These are phyloP conservation scores for Coemansia brasiliensis DNA, from an alignment of 192 early-diverging fungal species.

Conservation along the genomic window DNA sequence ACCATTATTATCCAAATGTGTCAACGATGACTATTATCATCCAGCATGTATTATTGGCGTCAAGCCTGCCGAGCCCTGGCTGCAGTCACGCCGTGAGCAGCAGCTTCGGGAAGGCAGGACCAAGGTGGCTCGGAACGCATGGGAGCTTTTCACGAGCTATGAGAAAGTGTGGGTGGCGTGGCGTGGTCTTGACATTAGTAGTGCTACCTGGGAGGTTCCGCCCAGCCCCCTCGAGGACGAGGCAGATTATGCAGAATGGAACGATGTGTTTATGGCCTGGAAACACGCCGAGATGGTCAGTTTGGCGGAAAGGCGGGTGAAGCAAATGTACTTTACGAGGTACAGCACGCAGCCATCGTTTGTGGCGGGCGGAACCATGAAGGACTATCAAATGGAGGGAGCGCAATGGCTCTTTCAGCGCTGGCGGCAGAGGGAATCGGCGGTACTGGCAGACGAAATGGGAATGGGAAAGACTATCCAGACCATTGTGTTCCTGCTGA, in stretches of 20 bases:
- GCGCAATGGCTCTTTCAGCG: constrained; percentile 89
- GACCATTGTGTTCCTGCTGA: constrained; percentile 83
- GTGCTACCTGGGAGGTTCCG: constrained; percentile 38
- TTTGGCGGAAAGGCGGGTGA: constrained; percentile 5
- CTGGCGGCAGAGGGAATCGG: constrained; percentile 83
- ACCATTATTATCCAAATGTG: constrained; percentile 4
- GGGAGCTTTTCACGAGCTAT: constrained; percentile 12
- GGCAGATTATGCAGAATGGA: constrained; percentile 20
- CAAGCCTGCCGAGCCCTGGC: background rate
- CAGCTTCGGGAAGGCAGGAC: background rate
- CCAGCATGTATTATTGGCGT: constrained; percentile 16
- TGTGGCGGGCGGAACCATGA: constrained; percentile 74
- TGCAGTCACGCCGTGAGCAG: background rate
- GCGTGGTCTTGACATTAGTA: constrained; percentile 17
- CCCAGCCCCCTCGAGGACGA: constrained; percentile 21
- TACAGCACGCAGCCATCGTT: constrained; percentile 76
- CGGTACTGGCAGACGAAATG: constrained; percentile 94
- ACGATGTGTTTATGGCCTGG: constrained; percentile 11
- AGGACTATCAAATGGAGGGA: constrained; percentile 90
- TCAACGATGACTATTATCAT: background rate
- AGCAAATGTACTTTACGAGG: background rate
- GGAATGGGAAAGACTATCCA: constrained; percentile 97
- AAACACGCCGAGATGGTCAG: constrained; percentile 25
- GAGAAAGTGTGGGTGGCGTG: constrained; percentile 24
- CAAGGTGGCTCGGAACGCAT: background rate